Evolutionary conservation across 805 yeast species (phyloP), one percentile per base, ranked within the genome.

Genomic region (Cyberlindnera xylosilytica): DNA sequence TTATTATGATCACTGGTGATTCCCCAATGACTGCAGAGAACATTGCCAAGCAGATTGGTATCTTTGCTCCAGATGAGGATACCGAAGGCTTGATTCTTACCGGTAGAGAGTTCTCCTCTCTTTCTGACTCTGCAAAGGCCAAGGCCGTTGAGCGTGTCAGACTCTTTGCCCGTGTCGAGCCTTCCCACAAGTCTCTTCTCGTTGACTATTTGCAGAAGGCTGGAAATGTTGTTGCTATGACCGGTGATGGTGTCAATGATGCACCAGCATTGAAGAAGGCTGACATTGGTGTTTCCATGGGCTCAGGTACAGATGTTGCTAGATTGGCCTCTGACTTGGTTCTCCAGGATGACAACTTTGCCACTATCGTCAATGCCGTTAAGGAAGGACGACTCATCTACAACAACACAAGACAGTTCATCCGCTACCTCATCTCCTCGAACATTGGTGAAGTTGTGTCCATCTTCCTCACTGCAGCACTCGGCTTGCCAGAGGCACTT

Each of bases 201-300:
- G 78, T 76, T 37, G 78, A 74, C 34, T 73, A 71, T 13, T 50
- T 66, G 30, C 74, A 70, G 43, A 56, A 62, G 35, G 50, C 63
- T 13, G 74, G 77, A 13, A 78, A 75, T 45, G 70, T 73, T 53
- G 81, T 77, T 37, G 95, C 91, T 29, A 85, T 86, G 91, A 85
- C 95, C n/a, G 95, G 95, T 44, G 95, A 85, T 62, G 95, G 95
- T 58, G 91, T 86, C 18, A 85, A 85, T 61, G 95, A 85, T 66
- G 93, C 95, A 0, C 95, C 95, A 5, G 90, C 95, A 6, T 70
- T 85, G 52, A 84, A 83, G 60, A 73, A 85, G 44, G 83, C 83
- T 5, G 82, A 78, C 56, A 78, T 78, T 42, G 83, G 83, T 42
- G 71, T 78, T 51, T 76, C 81, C 11, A 78, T 78, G 82, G 82